Conservation (phyloP, 2,329 filamentous ascomycete species). For the Aspergillus hiratsukae region DNA sequence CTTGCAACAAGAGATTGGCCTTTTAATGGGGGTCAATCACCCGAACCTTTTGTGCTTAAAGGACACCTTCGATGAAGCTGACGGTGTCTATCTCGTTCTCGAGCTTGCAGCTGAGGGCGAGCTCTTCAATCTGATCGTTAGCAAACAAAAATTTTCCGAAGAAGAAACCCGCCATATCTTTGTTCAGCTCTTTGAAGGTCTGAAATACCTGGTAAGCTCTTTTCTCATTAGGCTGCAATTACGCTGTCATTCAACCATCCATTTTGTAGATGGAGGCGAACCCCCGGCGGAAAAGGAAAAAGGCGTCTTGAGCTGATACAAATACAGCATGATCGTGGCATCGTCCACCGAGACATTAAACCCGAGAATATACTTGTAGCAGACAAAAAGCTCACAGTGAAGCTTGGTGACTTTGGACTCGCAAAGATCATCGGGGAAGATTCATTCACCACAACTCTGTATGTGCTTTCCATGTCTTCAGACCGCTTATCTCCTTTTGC, state of each 20-base stretch:
- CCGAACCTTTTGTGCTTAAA: conserved; percentile 89
- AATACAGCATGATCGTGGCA: conserved; percentile 83
- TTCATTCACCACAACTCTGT: conserved; percentile 93
- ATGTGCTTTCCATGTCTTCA: conserved; percentile 20
- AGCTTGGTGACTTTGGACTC: conserved; percentile 92
- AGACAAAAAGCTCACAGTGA: conserved; percentile 79
- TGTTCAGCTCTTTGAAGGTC: conserved; percentile 81
- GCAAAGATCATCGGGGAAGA: conserved; percentile 99
- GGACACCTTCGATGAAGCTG: conserved; percentile 87
- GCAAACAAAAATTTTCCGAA: conserved; percentile 83
- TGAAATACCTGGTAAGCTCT: conserved; percentile 83
- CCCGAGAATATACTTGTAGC: conserved; percentile 91
- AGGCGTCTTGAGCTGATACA: not conserved
- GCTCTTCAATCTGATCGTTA: conserved; percentile 90
- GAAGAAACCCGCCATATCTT: conserved; percentile 82
- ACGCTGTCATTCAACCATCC: not conserved
- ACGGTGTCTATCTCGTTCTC: conserved; percentile 84
- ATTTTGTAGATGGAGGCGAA: not conserved
- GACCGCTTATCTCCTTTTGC: not conserved
- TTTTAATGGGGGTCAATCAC: conserved; percentile 95
- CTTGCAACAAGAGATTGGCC: conserved; percentile 90
- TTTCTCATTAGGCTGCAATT: not conserved
- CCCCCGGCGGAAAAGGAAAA: not conserved
- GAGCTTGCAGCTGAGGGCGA: conserved; percentile 91
- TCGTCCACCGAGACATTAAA: conserved; percentile 97